A percentile compares a stretch with the other conserved stretches of the same genome.
Evolutionary conservation across 306 rosid genomes (phyloP).

Genomic region (Lotus japonicus): DNA sequence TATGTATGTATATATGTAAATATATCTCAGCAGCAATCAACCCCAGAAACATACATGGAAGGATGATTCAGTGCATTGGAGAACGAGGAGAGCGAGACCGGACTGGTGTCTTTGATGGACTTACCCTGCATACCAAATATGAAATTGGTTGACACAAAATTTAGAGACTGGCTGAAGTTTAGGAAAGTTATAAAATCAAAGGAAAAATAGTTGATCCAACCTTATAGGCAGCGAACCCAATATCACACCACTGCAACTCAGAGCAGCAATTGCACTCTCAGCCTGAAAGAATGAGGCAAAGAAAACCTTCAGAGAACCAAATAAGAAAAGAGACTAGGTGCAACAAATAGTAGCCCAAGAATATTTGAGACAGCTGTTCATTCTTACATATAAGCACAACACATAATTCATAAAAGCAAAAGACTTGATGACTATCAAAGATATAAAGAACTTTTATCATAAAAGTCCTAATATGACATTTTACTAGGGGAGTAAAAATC

Average conservation of each 20-base stretch:
- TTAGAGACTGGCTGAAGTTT: neutral
- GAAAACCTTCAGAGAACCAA: neutral
- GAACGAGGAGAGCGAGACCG: conserved; percentile 61
- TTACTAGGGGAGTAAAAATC: neutral
- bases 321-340: neutral
- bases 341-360: neutral
- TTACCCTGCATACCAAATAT: conserved; percentile 53
- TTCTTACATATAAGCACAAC: neutral
- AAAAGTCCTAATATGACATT: neutral
- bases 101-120: conserved; percentile 91
- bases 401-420: conserved; percentile 1
- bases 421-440: neutral
- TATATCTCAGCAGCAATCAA: conserved; percentile 44
- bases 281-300: conserved; percentile 48
- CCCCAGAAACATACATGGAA: conserved; percentile 31
- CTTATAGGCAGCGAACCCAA: conserved; percentile 95
- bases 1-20: conserved; percentile 59
- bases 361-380: neutral
- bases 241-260: conserved; percentile 93
- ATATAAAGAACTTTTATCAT: neutral
- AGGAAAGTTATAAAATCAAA: conserved; percentile 19
- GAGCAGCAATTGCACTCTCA: conserved; percentile 96
- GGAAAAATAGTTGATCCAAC: conserved; percentile 33
- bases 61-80: conserved; percentile 35
- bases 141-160: neutral